Evolutionary conservation across 352 stramenopile species (phyloP).

Genomic region (Pythium biforme): DNA sequence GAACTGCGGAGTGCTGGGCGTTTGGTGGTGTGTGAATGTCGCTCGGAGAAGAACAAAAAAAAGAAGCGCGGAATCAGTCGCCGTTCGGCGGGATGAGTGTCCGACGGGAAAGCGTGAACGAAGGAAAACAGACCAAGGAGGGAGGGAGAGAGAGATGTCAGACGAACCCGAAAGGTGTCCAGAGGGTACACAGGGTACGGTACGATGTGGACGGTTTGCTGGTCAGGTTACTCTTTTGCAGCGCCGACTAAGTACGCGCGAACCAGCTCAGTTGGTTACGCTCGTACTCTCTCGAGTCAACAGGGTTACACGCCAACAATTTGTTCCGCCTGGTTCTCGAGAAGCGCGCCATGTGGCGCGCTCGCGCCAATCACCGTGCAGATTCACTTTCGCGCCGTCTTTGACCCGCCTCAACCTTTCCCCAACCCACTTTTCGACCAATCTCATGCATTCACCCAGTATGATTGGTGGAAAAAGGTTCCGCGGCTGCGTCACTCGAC

Average conservation of each 20-base stretch:
- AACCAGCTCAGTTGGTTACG: slow-evolving; percentile 3
- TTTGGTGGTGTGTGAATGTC: neutral
- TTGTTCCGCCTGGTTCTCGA: neutral
- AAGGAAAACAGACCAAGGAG: neutral
- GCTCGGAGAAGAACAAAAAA: neutral
- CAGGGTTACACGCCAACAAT: neutral
- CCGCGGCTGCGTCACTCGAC: neutral
- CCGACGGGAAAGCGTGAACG: neutral
- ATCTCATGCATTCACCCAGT: neutral
- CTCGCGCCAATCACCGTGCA: neutral
- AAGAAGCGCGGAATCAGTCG: neutral
- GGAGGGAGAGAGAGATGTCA: neutral
- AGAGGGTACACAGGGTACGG: neutral
- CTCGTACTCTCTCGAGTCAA: neutral
- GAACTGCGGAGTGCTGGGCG: neutral
- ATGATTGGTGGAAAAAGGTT: slow-evolving; percentile 13
- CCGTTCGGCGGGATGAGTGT: neutral
- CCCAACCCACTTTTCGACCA: neutral
- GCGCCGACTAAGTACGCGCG: neutral
- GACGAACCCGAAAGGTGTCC: neutral
- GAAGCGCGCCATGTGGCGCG: slow-evolving; percentile 5
- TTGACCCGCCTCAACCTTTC: slow-evolving; percentile 1
- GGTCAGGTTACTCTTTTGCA: neutral
- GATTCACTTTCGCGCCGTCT: slow-evolving; percentile 16
- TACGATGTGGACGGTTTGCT: neutral